A percentile compares a stretch with the other conserved stretches of the same genome.
Conservation (phyloP, 208 protist species). For the Trypanosoma theileri region DNA sequence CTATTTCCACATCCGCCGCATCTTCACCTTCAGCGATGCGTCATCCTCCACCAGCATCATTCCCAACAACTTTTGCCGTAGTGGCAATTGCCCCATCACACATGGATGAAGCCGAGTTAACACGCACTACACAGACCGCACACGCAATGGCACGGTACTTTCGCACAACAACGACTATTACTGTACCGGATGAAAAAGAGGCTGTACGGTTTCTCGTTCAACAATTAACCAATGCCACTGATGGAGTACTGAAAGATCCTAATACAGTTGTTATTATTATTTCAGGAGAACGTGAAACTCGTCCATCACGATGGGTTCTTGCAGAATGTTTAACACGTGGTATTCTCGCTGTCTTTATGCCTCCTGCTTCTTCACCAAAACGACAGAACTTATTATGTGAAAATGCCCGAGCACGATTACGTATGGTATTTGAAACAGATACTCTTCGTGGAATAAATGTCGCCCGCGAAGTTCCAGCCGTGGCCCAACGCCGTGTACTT, state of each 20-base stretch:
- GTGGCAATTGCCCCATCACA: conserved; percentile 52
- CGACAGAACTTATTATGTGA: conserved; percentile 37
- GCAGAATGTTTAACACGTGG: conserved; percentile 84
- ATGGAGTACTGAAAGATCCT: conserved; percentile 36
- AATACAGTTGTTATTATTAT: conserved; percentile 68
- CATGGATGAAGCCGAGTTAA: conserved; percentile 44
- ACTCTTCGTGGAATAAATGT: conserved; percentile 74
- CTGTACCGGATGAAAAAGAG: conserved; percentile 49
- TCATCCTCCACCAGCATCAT: conserved; percentile 33
- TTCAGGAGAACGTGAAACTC: conserved; percentile 51
- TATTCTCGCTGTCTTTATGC: conserved; percentile 52
- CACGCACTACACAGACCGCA: conserved; percentile 37
- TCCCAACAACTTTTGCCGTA: conserved; percentile 63
- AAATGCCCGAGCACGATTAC: conserved; percentile 47
- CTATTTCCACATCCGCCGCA: background rate
- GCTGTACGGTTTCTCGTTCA: conserved; percentile 62
- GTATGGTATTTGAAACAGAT: conserved; percentile 62
- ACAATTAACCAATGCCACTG: conserved; percentile 22
- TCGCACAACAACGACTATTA: conserved; percentile 36
- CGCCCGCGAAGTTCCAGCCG: conserved; percentile 54
- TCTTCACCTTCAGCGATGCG: too few species aligned
- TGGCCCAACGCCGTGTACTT: conserved; percentile 55
- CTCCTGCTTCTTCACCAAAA: conserved; percentile 37
- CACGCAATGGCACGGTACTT: conserved; percentile 66
- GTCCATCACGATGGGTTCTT: conserved; percentile 67